These are phyloP conservation scores for Eutypa lata DNA, from an alignment of 2,329 filamentous ascomycete genomes.

Conservation along the genomic window DNA sequence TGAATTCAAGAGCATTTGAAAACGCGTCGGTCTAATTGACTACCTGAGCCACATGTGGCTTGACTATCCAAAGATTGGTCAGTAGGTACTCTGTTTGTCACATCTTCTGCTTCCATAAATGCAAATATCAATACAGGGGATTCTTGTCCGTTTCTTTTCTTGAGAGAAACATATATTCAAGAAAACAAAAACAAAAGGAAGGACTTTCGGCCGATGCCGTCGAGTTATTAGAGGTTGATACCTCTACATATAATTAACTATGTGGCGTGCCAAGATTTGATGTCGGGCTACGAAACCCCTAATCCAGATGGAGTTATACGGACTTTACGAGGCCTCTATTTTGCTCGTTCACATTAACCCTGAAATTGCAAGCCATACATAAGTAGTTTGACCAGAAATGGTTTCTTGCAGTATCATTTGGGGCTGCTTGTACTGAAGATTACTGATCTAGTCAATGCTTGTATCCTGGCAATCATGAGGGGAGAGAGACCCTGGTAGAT, in stretches of 20 bases:
- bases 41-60: not conserved
- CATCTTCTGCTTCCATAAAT: no score
- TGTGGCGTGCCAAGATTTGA: not conserved
- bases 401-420: not conserved
- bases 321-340: not conserved
- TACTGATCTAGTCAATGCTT: not conserved
- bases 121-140: no score
- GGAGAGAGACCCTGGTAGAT: not conserved
- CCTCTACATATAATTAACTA: no score
- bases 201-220: no score
- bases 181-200: no score
- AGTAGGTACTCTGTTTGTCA: no score
- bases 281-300: no score
- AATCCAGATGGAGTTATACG: not conserved
- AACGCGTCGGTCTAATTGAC: not conserved
- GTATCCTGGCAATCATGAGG: not conserved
- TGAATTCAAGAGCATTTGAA: not conserved
- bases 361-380: not conserved
- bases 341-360: not conserved
- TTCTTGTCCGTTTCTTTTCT: no score
- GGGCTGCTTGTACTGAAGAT: not conserved
- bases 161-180: no score
- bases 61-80: no score
- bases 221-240: no score
- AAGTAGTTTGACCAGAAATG: not conserved